Base-by-base conservation (phyloP, 2,329 filamentous ascomycete genomes). In the Golovinomyces cichoracearum region DNA sequence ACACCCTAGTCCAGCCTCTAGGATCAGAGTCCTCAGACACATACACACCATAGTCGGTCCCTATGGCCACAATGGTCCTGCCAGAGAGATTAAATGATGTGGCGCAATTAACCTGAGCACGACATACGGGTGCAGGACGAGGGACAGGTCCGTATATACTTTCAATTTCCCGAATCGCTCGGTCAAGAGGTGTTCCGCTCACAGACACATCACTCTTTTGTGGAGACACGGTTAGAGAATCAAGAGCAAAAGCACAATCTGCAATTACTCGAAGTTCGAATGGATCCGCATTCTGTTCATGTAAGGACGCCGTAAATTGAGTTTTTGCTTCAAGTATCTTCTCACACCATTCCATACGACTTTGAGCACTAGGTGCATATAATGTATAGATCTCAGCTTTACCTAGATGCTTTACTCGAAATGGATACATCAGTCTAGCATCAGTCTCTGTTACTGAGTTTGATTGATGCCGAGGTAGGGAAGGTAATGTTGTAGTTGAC, bases 311-410 rank as follows among this genome's bases (percentile, higher is more conserved):
- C 21, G 90, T 90, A 61, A 98, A 86, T 51, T 80, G 78, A 5
- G 85, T 93, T 68, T 98, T 98, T 27, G 90, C 90, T 62, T 93
- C 81, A 42, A 92, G 79, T 56, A 98, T 93, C 64, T 85, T 93
- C 54, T 77, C 76, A 58, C 84, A 93, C 92, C 92, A 98, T 45
- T 93, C 83, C 52, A 76, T 70, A 50, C 90, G 74, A 56, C 78
- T 80, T 52, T 79, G 72, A 2, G 78, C 73, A 1, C 76, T 80
- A 5, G 79, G 74, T 0, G 88, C 86, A 61, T 92, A 95, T 1
- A 98, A 68, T 0, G 82, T 93, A 62, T 94, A 95, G 0, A 83
- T 78, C 56, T 93, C 86, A 45, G 65, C 61, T 53, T 93, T 83
- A 12, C 92, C 90, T 19, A 98, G 72, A 65, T 98, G 90, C 65